phyloP scores from a whole-genome alignment of 371 early-diverging fungal genomes.

The Enterocytospora artemiae region DNA sequence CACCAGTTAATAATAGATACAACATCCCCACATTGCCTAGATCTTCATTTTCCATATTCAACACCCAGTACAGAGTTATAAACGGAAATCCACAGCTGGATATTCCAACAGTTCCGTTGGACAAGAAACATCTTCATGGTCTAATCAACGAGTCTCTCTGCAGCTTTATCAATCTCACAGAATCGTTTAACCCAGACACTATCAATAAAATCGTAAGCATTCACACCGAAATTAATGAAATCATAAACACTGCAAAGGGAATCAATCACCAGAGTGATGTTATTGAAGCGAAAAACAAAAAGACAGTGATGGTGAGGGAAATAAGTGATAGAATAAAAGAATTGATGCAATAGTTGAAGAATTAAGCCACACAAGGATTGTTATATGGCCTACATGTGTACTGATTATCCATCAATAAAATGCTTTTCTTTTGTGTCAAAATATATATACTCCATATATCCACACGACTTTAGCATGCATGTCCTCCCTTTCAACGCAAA shows the following conservation, averaged over 20 bases:
- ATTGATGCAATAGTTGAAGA: background rate
- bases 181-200: background rate
- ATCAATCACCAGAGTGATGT: background rate
- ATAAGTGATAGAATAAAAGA: conserved; percentile 10
- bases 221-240: conserved; percentile 33
- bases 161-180: conserved; percentile 5
- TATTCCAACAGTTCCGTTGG: background rate
- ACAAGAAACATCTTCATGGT: background rate
- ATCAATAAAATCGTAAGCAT: conserved; percentile 20
- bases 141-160: conserved; percentile 10
- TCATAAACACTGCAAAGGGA: conserved; percentile 20
- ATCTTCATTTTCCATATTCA: conserved; percentile 14
- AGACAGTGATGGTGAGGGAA: background rate
- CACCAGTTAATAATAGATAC: conserved; percentile 15
- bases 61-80: conserved; percentile 3
- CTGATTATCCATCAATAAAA: too few relatives aligned
- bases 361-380: background rate
- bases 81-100: conserved; percentile 14
- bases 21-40: too few relatives aligned
- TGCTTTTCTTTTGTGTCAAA: too few relatives aligned
- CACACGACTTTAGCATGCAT: too few relatives aligned
- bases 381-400: background rate
- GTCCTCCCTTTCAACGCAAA: too few relatives aligned
- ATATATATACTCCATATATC: too few relatives aligned
- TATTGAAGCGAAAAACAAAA: background rate